Base-by-base conservation (phyloP, 2,329 filamentous ascomycete species). In the Microsporum ferrugineum region DNA sequence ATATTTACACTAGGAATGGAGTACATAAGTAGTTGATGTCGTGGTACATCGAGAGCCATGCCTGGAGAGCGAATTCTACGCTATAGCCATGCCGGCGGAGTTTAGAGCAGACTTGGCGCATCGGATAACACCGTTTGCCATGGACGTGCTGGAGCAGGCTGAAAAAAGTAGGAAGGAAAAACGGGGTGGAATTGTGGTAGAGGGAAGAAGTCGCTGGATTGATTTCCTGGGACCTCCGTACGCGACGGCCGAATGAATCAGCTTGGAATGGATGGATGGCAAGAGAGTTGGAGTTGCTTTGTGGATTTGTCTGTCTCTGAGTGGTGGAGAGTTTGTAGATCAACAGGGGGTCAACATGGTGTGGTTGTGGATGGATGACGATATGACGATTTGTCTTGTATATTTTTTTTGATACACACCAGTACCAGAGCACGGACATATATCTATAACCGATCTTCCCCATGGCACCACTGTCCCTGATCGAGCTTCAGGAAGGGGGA, bases 241-340 rank as follows among this genome's bases (percentile, higher is more conserved):
- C 17, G 17, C 17, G 17, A 23, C 17, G 17, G 17, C 17, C 17
- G 17, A 23, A 41, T 41, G 38, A 43, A n/a, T 43, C 39, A 14
- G 14, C 14, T 43, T 23, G 39, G 39, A 41, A 41, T 12, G 8
- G 14, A 49, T 49, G 23, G 23, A 23, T 45, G 4, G 14, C 14
- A 12, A 49, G 8, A n/a, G 5, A 33, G 49, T n/a, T 53, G 49
- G 12, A 53, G 49, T 34, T 53, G 31, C 49, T n/a, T 43, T 12
- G 49, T 53, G 49, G 49, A 34, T 33, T 53, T 27, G 12, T 8
- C 27, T 53, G 49, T 34, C 49, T 31, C 49, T 10, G 31, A 33
- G 49, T 53, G 31, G 49, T 53, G 49, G 49, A 53, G 49, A 53
- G 49, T 12, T 34, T 53, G 49, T 53, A 53, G 49, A 53, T 53